Conservation (phyloP, 768 basidiomycete genomes). For the Sutorius australiensis region DNA sequence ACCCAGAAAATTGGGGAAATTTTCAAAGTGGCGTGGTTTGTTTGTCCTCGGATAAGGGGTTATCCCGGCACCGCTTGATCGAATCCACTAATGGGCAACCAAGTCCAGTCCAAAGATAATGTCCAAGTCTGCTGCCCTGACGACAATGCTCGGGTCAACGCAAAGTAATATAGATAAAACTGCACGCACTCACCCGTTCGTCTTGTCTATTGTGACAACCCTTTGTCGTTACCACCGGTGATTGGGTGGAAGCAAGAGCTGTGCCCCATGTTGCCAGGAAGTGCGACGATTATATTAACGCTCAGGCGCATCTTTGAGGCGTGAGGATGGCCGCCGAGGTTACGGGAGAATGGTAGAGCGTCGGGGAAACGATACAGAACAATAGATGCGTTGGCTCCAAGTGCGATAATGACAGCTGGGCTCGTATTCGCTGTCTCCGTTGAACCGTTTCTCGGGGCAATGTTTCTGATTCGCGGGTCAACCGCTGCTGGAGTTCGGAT, state of each 20-base stretch:
- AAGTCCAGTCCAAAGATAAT: constrained; percentile 3
- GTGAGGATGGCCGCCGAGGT: constrained; percentile 2
- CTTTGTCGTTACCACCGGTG: constrained; percentile 12
- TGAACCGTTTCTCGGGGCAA: constrained; percentile 1
- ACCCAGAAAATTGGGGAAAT: constrained; percentile 13
- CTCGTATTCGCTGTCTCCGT: background rate
- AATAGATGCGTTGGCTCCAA: background rate
- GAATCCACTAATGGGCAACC: constrained; percentile 8
- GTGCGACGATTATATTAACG: constrained; percentile 23
- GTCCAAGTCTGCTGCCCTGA: background rate
- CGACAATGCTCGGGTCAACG: constrained; percentile 6
- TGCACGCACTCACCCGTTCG: constrained; percentile 11
- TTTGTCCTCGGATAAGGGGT: constrained; percentile 32
- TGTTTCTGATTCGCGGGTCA: background rate
- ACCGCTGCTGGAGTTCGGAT: constrained; percentile 7
- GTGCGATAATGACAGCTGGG: constrained; percentile 8
- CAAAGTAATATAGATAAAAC: background rate
- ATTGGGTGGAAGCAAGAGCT: constrained; percentile 22
- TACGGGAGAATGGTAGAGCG: background rate
- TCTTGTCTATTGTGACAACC: background rate
- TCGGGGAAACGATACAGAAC: constrained; percentile 3
- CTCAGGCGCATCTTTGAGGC: constrained; percentile 7
- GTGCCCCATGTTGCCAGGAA: constrained; percentile 14
- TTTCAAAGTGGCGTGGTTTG: constrained; percentile 23
- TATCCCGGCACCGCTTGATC: constrained; percentile 24